phyloP scores from a whole-genome alignment of 2,329 filamentous ascomycete species.

The Exophiala lecanii-corni region DNA sequence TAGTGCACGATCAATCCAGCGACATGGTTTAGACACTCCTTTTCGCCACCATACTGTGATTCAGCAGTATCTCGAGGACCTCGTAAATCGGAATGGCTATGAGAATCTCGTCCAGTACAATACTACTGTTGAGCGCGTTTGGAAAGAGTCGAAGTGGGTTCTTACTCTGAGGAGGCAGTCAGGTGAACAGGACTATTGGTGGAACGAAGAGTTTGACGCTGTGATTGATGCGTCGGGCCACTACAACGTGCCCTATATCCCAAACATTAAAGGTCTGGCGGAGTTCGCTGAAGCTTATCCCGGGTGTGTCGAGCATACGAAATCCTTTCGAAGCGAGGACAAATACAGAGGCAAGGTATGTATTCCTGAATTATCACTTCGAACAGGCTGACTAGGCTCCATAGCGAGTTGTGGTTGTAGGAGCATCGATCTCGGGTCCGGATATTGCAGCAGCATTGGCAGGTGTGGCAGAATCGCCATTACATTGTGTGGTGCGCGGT shows the following conservation, averaged over 20 bases:
- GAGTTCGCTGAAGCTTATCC: conserved; percentile 38
- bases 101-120: conserved; percentile 41
- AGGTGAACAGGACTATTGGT: conserved; percentile 31
- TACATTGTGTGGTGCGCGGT: conserved; percentile 12
- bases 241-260: conserved; percentile 40
- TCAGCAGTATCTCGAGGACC: conserved; percentile 51
- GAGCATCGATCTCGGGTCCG: conserved; percentile 29
- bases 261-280: conserved; percentile 38
- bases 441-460: conserved; percentile 29
- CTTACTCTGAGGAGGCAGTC: conserved; percentile 29
- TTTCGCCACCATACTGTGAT: conserved; percentile 60
- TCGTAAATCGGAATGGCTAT: conserved; percentile 48
- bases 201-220: conserved; percentile 40
- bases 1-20: conserved; percentile 38
- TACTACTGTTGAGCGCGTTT: conserved; percentile 31
- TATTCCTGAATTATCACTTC: neutral
- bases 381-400: neutral
- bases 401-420: conserved; percentile 29
- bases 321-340: conserved; percentile 35
- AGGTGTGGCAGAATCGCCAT: conserved; percentile 25
- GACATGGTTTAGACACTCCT: conserved; percentile 55
- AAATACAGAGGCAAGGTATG: conserved; percentile 36
- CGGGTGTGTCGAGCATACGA: conserved; percentile 38
- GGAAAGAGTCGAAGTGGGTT: conserved; percentile 31
- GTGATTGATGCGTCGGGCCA: conserved; percentile 41